Conservation (phyloP, 352 stramenopile genomes). For the Peronospora belbahrii region DNA sequence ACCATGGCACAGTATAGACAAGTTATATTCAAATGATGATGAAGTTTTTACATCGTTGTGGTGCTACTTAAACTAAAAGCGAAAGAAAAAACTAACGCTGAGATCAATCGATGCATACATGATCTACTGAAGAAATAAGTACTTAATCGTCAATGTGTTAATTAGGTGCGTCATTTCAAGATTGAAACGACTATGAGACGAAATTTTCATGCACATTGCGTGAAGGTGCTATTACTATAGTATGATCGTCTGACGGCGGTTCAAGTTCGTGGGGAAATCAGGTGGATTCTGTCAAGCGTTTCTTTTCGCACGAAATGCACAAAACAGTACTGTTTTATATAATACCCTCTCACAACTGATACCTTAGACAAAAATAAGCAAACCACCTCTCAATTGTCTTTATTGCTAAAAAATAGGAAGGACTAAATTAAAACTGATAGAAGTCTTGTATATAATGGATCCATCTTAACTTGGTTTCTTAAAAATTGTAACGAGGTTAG, state of each 20-base stretch:
- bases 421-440: no score
- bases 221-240: neutral
- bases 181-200: constrained; percentile 11
- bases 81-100: no score
- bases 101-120: no score
- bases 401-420: no score
- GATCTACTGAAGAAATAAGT: no score
- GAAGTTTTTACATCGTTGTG: constrained; percentile 17
- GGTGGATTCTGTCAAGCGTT: constrained; percentile 8
- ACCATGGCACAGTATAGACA: neutral
- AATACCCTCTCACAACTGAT: no score
- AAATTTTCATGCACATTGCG: neutral
- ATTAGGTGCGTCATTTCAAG: constrained; percentile 17
- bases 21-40: constrained; percentile 29
- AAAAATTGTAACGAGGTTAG: no score
- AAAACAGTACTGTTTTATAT: no score
- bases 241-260: constrained; percentile 10
- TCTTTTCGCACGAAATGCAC: neutral
- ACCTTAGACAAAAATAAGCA: no score
- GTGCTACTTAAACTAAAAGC: constrained; percentile 9
- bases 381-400: no score
- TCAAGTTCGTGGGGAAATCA: constrained; percentile 14
- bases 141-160: neutral
- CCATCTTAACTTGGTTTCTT: no score
- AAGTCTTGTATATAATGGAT: no score